Evolutionary conservation across 768 basidiomycete species (phyloP), one percentile per base, ranked within the genome.

Genomic region (Rhizopogon sp.): DNA sequence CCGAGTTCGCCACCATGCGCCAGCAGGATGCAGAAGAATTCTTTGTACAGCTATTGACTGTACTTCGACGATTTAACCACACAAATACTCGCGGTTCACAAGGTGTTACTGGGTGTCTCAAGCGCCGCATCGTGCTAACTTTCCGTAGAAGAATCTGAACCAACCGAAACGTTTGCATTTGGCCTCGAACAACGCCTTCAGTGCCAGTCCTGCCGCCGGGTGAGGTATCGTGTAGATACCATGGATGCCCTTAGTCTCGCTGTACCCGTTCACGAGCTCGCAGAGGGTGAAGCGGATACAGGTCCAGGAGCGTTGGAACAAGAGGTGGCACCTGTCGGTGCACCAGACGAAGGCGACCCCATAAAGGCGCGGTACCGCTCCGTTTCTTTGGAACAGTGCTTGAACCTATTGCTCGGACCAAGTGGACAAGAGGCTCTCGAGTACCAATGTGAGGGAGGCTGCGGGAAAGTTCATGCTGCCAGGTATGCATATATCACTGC

Each of bases 1-100:
- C 82, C 33, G 97, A 98, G 71, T 98, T 98, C 63, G 77, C 89
- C 35, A 98, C 95, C 45, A 98, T 98, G 95, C 80, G 83, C 51
- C 96, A 99, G 70, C 97, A 98, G 66, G 97, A 99, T 64, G 85
- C 94, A 5, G 93, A 96, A 64, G 96, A 98, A 71, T 98, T 98
- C 73, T 79, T 99, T 52, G 79, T 82, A 37, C 83, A 96, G 70
- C 73, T 98, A 2, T 63, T 98, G 51, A 85, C 83, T 5, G 76
- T 82, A 17, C 70, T 99, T 11, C 76, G 91, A 55, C 76, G 88
- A 60, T 79, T 90, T 60, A 76, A 77, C 39, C 80, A 81, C 58
- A 82, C 81, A 60, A 67, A 60, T 16, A 66, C 70, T 53, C 54
- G 62, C 64, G 61, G 79, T 66, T 58, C 73, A 71, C 60, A 59